These are phyloP conservation scores for Candida vaughaniae DNA, from an alignment of 805 yeast genomes.

Conservation along the genomic window DNA sequence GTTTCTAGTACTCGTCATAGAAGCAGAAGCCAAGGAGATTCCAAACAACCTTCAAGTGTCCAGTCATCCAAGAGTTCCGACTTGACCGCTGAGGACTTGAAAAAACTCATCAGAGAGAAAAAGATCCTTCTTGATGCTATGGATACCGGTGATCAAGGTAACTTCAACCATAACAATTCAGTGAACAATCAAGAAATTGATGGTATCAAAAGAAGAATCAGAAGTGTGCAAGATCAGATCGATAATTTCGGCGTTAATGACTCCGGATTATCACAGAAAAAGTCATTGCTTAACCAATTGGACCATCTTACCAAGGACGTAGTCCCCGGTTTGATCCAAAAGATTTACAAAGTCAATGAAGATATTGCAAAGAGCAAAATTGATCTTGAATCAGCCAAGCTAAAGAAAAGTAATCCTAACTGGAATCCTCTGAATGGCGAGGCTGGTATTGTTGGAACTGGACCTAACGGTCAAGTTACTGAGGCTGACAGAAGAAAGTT, in stretches of 20 bases:
- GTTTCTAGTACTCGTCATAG: conserved; percentile 66
- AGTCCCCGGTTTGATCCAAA: conserved; percentile 68
- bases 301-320: conserved; percentile 59
- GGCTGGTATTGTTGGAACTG: conserved; percentile 65
- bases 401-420: conserved; percentile 65
- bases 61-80: conserved; percentile 28
- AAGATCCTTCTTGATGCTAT: conserved; percentile 67
- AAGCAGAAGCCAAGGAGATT: conserved; percentile 25
- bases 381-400: conserved; percentile 55
- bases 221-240: conserved; percentile 41
- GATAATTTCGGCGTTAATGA: conserved; percentile 22
- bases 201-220: conserved; percentile 60
- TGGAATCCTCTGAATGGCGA: conserved; percentile 41
- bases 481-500: conserved; percentile 81
- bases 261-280: conserved; percentile 44
- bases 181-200: conserved; percentile 59
- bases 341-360: conserved; percentile 62
- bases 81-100: conserved; percentile 52
- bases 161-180: conserved; percentile 32
- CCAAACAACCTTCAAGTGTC: conserved; percentile 14
- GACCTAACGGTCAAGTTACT: conserved; percentile 83
- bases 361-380: conserved; percentile 67
- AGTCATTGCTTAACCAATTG: conserved; percentile 55
- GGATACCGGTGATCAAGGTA: conserved; percentile 62
- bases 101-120: conserved; percentile 69